Percentiles rank a stretch among this genome's conserved stretches.
Evolutionary conservation across 306 rosid genomes (phyloP).

Genomic region (Cucurbita pepo): DNA sequence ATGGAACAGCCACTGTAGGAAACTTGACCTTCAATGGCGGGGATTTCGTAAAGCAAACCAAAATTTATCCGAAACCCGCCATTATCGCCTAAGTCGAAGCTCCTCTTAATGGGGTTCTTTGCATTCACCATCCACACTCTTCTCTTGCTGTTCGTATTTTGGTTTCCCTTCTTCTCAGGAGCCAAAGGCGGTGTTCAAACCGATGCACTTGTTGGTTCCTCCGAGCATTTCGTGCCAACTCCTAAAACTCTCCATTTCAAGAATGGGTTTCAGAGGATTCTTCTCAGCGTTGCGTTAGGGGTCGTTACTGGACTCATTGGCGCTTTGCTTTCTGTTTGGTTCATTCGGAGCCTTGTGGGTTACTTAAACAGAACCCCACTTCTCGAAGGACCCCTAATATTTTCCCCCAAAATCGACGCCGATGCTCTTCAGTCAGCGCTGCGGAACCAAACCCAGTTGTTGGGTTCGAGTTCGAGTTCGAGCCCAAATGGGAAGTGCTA

Average conservation of each 20-base stretch:
- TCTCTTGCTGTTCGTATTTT: neutral
- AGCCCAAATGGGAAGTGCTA: constrained; percentile 57
- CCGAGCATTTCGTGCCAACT: constrained; percentile 25
- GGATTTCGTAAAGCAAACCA: neutral
- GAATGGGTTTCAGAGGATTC: constrained; percentile 29
- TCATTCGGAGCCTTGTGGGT: constrained; percentile 47
- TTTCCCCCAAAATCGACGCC: constrained; percentile 68
- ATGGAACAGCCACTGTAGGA: neutral
- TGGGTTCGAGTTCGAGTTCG: constrained; percentile 80
- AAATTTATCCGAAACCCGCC: neutral
- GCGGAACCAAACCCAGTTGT: constrained; percentile 41
- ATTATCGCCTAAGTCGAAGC: neutral
- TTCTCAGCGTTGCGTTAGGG: constrained; percentile 54
- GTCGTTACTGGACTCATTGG: constrained; percentile 40
- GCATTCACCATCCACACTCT: neutral
- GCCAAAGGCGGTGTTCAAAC: neutral
- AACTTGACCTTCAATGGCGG: neutral
- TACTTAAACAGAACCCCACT: constrained; percentile 66
- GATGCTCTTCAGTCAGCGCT: constrained; percentile 61
- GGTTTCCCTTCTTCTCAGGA: neutral
- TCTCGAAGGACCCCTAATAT: constrained; percentile 76
- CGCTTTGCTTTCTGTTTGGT: constrained; percentile 37
- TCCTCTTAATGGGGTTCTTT: neutral
- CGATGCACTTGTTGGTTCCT: constrained; percentile 1
- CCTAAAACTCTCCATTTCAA: constrained; percentile 13